Percentiles rank a stretch among this genome's conserved stretches.
Conservation (phyloP, 306 rosid genomes). For the Fragaria vesca region DNA sequence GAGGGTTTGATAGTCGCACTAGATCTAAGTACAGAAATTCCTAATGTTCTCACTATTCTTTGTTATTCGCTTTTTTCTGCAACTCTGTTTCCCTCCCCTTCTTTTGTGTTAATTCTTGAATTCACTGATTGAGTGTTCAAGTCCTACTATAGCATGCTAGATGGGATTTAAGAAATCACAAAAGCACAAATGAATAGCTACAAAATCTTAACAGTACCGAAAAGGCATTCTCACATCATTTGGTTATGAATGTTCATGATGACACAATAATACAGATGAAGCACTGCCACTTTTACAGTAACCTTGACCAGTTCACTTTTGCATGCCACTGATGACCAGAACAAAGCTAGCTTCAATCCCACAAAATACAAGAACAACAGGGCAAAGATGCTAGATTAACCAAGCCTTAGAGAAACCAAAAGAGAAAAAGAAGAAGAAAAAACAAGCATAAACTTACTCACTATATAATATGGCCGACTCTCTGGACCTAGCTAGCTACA, state of each 20-base stretch:
- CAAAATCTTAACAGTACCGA: neutral
- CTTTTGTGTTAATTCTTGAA: neutral
- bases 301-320: constrained; percentile 7
- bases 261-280: constrained; percentile 13
- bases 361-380: constrained; percentile 4
- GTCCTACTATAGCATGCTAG: neutral
- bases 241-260: neutral
- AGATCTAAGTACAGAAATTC: neutral
- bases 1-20: neutral
- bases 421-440: neutral
- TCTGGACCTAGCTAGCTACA: constrained; percentile 12
- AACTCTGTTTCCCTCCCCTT: neutral
- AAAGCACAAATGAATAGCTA: neutral
- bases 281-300: neutral
- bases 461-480: neutral
- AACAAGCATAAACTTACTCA: neutral
- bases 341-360: neutral
- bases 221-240: neutral
- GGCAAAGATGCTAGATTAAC: neutral
- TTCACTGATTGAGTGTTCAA: neutral
- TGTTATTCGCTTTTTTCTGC: neutral
- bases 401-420: neutral
- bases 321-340: constrained; percentile 3
- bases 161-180: neutral
- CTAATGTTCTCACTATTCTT: neutral